These are phyloP conservation scores for Arthroderma sp. DNA, from an alignment of 2,329 filamentous ascomycete genomes.

Conservation along the genomic window DNA sequence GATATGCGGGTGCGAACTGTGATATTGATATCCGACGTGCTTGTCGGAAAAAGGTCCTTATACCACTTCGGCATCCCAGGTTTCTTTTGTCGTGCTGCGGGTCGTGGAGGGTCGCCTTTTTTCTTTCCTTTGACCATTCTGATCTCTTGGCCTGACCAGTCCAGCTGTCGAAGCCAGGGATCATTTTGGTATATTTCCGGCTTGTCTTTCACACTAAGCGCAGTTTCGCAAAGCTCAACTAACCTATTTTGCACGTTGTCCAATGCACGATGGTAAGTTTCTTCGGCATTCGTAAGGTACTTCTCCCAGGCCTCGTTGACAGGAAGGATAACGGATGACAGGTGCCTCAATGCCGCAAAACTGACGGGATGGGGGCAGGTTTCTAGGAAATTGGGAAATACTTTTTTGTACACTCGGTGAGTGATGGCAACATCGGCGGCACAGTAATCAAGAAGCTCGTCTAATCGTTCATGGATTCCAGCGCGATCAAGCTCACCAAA, in stretches of 20 bases:
- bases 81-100: constrained; percentile 74
- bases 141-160: constrained; percentile 89
- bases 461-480: constrained; percentile 58
- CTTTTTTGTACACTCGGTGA: constrained; percentile 83
- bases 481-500: constrained; percentile 70
- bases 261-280: constrained; percentile 65
- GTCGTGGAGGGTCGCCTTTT: constrained; percentile 66
- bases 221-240: constrained; percentile 60
- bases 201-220: constrained; percentile 59
- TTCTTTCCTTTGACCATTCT: constrained; percentile 86
- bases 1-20: constrained; percentile 81
- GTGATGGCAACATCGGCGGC: constrained; percentile 89
- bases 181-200: constrained; percentile 61
- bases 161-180: constrained; percentile 83
- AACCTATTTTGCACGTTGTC: constrained; percentile 68
- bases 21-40: constrained; percentile 54
- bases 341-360: constrained; percentile 82
- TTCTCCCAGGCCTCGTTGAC: constrained; percentile 78
- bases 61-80: constrained; percentile 95
- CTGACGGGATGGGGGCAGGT: constrained; percentile 94
- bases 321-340: constrained; percentile 87
- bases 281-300: constrained; percentile 74
- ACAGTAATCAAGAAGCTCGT: constrained; percentile 83
- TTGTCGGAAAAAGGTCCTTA: constrained; percentile 70
- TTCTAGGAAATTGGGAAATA: constrained; percentile 78